phyloP scores from a whole-genome alignment of 257 asterid species.

The Solanum piurae region DNA sequence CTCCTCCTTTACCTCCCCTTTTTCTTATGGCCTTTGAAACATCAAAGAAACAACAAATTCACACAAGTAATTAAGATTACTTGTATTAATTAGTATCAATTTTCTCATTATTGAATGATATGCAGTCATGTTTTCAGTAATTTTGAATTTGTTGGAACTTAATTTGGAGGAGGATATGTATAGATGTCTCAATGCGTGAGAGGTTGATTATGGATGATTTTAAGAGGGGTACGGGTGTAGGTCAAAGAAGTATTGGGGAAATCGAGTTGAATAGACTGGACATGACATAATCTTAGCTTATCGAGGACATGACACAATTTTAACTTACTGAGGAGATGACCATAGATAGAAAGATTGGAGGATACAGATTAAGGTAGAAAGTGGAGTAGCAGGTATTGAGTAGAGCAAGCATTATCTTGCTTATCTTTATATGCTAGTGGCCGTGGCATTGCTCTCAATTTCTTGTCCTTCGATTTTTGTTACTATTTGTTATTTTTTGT shows the following conservation, averaged over 20 bases:
- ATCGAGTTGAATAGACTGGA: background rate
- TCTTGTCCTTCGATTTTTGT: background rate
- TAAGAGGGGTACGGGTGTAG: background rate
- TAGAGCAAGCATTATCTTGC: background rate
- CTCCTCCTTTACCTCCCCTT: background rate
- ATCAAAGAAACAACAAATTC: background rate
- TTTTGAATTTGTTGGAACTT: background rate
- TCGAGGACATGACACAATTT: background rate
- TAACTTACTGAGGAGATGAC: background rate
- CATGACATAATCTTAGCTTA: background rate
- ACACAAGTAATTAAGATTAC: background rate
- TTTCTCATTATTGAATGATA: background rate
- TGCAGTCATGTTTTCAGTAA: background rate
- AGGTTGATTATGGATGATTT: background rate
- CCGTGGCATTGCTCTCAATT: background rate
- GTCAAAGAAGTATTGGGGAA: background rate
- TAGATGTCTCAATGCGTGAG: background rate
- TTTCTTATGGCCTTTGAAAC: background rate
- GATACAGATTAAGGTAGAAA: background rate
- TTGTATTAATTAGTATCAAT: background rate
- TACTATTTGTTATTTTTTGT: background rate
- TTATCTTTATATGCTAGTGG: background rate
- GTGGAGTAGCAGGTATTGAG: background rate
- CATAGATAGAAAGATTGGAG: background rate
- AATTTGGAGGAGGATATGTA: background rate